Base-by-base conservation (phyloP, 1,139 yeast genomes). In the Geotrichum klebahnii region DNA sequence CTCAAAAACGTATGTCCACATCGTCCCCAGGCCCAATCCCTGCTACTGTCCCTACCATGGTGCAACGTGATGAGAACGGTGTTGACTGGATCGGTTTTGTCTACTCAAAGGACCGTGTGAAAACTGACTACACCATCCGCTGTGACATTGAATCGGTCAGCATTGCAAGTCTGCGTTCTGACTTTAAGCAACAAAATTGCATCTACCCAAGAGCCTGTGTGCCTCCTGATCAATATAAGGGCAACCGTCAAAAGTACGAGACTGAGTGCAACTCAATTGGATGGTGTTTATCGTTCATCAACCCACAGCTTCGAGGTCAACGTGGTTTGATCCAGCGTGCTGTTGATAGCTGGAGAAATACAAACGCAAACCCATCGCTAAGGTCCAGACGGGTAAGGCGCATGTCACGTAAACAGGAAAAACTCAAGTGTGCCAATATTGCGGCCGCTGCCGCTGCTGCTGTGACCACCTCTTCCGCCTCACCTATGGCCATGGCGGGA, bases 261-360 rank as follows among this genome's bases (percentile, higher is more conserved):
- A 67, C 69, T 19, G 72, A 69, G 46, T 75, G 79, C 61, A 75
- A 75, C 57, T 63, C 65, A 33, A 68, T 75, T 46, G 79, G 78
- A 3, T 74, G 79, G 78, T 65, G 67, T 14, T 58, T 75, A 35
- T 66, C 74, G 4, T 66, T 62, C 58, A 59, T 67, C 32, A 75
- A 75, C 55, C 74, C 76, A 0, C 65, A 63, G 20, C 61, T 75
- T 16, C 65, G 71, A 22, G 62, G 62, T 42, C 71, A 70, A 41
- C 65, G 77, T 31, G 79, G 79, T 0, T 59, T 75, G 23, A 68
- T 74, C 16, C 79, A 75, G 57, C 65, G 78, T 34, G 78, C 79
- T 1, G 79, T 75, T 16, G 79, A 74, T 52, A 66, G 72, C 24
- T 75, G 77, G 76, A 64, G 79, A 55, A 74, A 74, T 59, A 68